Base-by-base conservation (phyloP, 2,329 filamentous ascomycete genomes). In the Colletotrichum melonis region DNA sequence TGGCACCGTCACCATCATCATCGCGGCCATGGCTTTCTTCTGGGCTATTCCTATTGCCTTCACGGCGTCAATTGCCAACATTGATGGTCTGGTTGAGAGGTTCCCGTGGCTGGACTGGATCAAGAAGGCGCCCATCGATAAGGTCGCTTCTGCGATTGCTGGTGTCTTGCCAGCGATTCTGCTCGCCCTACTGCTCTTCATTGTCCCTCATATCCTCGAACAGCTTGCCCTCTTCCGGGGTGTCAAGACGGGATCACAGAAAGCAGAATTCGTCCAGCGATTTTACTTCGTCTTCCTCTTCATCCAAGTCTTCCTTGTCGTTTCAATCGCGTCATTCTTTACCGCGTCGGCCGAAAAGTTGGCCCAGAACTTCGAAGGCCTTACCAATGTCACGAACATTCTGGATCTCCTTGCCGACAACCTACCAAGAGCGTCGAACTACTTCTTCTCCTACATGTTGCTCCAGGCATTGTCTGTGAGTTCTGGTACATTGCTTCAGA, bases 401-500 rank as follows among this genome's bases (percentile, higher is more conserved):
- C 90, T 97, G 0, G 82, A 90, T 22, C 87, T 93, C 0, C 85
- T 99, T 32, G 96, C 96, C 0, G 81, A 86, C 12, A 97, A 95
- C 73, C 85, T 99, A 5, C 97, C 97, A 2, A 93, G 91, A 77
- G 93, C 95, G 0, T 93, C 95, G 77, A 98, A 98, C 80, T 99
- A 98, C 83, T 99, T 98, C 86, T 98, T 98, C 87, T 96, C 95
- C 1, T 99, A 99, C 88, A 95, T 99, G 92, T 93, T 98, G 80
- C 91, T 99, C 11, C 97, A 98, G 79, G 95, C 95, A 0, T 88
- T 98, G 78, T 95, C 94, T 75, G 95, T 94, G 75, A 98, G 95
- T 81, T 96, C 96, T 1, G 95, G 94, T 81, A 96, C 94, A 1
- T 86, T 98, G 4, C 86, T 98, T 14, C 97, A 98, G 79, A 89